Percentiles rank a stretch among this genome's conserved stretches.
Evolutionary conservation across 148 eudicot species (phyloP).

Genomic region (Cornus florida): DNA sequence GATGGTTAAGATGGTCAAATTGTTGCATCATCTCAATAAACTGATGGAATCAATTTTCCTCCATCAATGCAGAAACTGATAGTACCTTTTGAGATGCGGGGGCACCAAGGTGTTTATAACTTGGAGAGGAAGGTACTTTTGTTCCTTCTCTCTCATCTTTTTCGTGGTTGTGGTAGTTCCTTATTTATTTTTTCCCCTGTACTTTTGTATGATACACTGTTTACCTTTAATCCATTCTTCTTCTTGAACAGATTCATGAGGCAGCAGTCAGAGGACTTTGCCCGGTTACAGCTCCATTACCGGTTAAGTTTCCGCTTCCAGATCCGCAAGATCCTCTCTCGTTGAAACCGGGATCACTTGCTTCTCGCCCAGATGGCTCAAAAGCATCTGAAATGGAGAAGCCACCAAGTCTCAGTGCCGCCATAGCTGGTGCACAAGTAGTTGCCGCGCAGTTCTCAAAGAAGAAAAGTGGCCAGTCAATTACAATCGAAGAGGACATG

Average conservation of each 20-base stretch:
- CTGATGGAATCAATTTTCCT: constrained; percentile 3
- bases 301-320: constrained; percentile 55
- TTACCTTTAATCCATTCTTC: not conserved
- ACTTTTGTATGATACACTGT: not conserved
- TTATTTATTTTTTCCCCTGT: not conserved
- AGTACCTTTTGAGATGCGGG: constrained; percentile 73
- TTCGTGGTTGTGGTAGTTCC: too few relatives aligned
- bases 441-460: constrained; percentile 67
- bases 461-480: constrained; percentile 19
- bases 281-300: constrained; percentile 35
- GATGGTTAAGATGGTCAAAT: not conserved
- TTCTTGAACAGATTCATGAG: constrained; percentile 40
- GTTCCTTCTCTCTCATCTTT: too few relatives aligned
- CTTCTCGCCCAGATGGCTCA: constrained; percentile 14
- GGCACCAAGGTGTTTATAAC: constrained; percentile 67
- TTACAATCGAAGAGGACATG: constrained; percentile 12
- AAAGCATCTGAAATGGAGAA: constrained; percentile 30
- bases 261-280: constrained; percentile 51
- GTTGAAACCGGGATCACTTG: constrained; percentile 61
- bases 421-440: constrained; percentile 66
- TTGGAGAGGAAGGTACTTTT: constrained; percentile 55
- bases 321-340: constrained; percentile 54
- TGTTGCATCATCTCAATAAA: not conserved
- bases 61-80: constrained; percentile 46
- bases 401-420: constrained; percentile 48